Conservation (phyloP, 1,284 basidiomycete species). For the Melampsora americana region DNA sequence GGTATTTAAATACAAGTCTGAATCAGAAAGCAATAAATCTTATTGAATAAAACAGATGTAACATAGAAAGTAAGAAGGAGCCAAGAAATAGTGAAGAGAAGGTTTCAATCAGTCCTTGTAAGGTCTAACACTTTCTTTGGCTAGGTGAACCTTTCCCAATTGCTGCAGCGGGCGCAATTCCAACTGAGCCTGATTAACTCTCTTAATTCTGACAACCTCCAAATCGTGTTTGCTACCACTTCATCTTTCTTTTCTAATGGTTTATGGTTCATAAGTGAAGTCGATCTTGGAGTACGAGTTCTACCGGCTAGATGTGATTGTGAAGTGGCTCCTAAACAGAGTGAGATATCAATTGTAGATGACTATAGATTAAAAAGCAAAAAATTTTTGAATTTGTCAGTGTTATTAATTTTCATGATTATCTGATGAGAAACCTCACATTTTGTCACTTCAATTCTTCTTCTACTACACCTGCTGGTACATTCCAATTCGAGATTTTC, state of each 20-base stretch:
- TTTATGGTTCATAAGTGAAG: slow-evolving; percentile 47
- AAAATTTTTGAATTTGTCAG: neutral
- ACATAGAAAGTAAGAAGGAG: too few species aligned
- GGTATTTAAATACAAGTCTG: too few species aligned
- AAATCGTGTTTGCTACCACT: slow-evolving; percentile 94
- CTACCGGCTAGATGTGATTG: slow-evolving; percentile 71
- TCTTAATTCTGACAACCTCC: slow-evolving; percentile 92
- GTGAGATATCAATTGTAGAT: slow-evolving; percentile 92
- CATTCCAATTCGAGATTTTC: slow-evolving; percentile 86
- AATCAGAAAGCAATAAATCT: too few species aligned
- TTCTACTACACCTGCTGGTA: slow-evolving; percentile 79
- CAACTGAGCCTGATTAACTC: too few species aligned
- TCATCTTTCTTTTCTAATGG: slow-evolving; percentile 96
- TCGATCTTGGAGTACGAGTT: slow-evolving; percentile 58
- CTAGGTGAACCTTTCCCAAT: too few species aligned
- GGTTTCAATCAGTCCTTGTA: too few species aligned
- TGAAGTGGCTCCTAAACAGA: slow-evolving; percentile 86
- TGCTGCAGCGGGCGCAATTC: too few species aligned
- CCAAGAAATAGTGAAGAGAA: too few species aligned
- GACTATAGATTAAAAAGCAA: slow-evolving; percentile 60
- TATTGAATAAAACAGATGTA: too few species aligned
- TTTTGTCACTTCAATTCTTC: slow-evolving; percentile 93
- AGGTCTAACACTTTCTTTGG: too few species aligned
- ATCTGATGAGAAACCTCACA: slow-evolving; percentile 61
- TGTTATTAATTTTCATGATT: slow-evolving; percentile 15